Evolutionary conservation across 768 basidiomycete genomes (phyloP).

Genomic region (Leucogyrophana mollusca): DNA sequence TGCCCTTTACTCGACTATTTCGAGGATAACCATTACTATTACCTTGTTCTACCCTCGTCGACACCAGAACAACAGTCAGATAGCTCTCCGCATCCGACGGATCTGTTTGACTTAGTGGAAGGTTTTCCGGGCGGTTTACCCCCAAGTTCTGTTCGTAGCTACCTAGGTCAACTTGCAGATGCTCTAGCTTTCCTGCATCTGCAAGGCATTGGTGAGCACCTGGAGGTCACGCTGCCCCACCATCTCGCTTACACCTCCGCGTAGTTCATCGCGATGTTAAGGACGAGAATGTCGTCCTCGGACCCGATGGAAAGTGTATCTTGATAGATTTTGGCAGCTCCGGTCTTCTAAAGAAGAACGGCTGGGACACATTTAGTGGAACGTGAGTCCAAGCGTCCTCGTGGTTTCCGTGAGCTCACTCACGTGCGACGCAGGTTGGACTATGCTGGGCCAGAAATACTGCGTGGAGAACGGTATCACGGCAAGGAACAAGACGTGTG

Average conservation of each 20-base stretch:
- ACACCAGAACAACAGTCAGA: conserved; percentile 56
- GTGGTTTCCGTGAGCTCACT: conserved; percentile 12
- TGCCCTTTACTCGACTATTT: conserved; percentile 95
- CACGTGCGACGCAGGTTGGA: conserved; percentile 56
- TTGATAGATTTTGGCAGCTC: conserved; percentile 98
- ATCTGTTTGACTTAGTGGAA: conserved; percentile 96
- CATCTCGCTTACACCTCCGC: conserved; percentile 8
- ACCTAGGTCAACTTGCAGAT: conserved; percentile 93
- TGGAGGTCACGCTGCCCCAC: conserved; percentile 4
- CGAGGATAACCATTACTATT: conserved; percentile 95
- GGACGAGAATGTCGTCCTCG: conserved; percentile 93
- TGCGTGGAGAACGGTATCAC: conserved; percentile 90
- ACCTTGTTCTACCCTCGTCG: conserved; percentile 83
- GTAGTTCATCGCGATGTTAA: conserved; percentile 96
- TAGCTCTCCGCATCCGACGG: conserved; percentile 60
- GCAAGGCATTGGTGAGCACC: conserved; percentile 78
- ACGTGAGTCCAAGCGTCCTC: conserved; percentile 57
- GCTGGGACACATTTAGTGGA: conserved; percentile 92
- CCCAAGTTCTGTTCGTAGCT: conserved; percentile 68
- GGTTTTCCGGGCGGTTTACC: conserved; percentile 83
- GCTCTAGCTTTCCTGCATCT: conserved; percentile 86
- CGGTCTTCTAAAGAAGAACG: conserved; percentile 75
- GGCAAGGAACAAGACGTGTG: conserved; percentile 98
- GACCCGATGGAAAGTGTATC: conserved; percentile 78
- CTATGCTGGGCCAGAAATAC: conserved; percentile 95